A percentile compares a stretch with the other conserved stretches of the same genome.
These are phyloP conservation scores for Euclidium syriacum DNA, from an alignment of 345 rosid species.

Conservation along the genomic window DNA sequence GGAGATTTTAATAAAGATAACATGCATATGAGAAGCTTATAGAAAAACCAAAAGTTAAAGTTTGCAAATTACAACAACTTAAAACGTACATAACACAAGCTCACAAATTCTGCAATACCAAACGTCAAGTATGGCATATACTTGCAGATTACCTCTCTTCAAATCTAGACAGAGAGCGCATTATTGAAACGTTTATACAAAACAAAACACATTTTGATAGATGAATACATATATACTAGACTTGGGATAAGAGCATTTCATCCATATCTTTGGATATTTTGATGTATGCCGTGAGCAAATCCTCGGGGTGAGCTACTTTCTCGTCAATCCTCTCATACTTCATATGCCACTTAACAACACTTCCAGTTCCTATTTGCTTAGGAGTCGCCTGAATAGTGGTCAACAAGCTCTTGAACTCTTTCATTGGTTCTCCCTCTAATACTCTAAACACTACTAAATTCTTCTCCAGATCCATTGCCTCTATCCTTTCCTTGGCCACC, in stretches of 20 bases:
- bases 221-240: no score
- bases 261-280: not conserved
- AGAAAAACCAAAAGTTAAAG: no score
- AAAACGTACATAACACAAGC: no score
- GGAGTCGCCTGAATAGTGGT: not conserved
- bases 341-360: slow-evolving; percentile 6
- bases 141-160: no score
- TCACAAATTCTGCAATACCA: no score
- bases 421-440: slow-evolving; percentile 6
- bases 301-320: not conserved
- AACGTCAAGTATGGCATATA: no score
- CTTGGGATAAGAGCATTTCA: not conserved
- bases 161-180: no score
- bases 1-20: no score
- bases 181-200: no score
- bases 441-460: not conserved
- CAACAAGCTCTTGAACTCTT: slow-evolving; percentile 12
- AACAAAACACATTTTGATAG: no score
- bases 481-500: not conserved
- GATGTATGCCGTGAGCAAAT: not conserved
- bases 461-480: not conserved
- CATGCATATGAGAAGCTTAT: no score
- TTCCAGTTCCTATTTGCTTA: not conserved
- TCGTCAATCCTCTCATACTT: not conserved
- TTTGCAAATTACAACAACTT: no score